Evolutionary conservation across 345 rosid genomes (phyloP).

Genomic region (Arabis alpina): DNA sequence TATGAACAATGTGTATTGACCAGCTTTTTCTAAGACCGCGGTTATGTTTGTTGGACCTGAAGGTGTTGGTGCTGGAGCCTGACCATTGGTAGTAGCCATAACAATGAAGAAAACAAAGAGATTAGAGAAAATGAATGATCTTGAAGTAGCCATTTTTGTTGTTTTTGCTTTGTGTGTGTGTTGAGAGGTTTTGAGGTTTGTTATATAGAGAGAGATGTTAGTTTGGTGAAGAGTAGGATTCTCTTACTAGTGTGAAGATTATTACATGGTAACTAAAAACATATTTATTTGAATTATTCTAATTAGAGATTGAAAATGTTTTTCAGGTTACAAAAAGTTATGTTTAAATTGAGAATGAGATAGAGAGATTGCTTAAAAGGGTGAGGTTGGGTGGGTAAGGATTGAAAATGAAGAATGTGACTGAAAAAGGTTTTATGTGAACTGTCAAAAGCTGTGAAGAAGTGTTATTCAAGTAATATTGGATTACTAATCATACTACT

Average conservation of each 20-base stretch:
- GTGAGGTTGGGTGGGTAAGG: conserved; percentile 38
- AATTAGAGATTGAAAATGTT: conserved; percentile 6
- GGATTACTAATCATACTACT: conserved; percentile 33
- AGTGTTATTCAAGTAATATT: conserved; percentile 38
- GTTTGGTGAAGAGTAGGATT: conserved; percentile 41
- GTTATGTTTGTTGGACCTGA: conserved; percentile 74
- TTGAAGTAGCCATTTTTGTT: conserved; percentile 45
- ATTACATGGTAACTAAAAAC: conserved; percentile 34
- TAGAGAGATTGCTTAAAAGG: conserved; percentile 44
- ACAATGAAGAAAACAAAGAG: conserved; percentile 43
- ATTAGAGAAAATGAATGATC: conserved; percentile 27
- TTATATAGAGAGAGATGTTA: conserved; percentile 31
- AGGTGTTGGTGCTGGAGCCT: conserved; percentile 55
- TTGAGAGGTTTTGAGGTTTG: conserved; percentile 30
- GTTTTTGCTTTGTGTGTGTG: conserved; percentile 26
- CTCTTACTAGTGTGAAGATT: conserved; percentile 34
- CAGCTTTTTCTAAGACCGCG: conserved; percentile 73
- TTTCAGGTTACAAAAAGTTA: conserved; percentile 16
- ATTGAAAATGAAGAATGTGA: conserved; percentile 38
- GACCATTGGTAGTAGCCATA: conserved; percentile 42
- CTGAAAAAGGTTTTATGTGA: conserved; percentile 1
- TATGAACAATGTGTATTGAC: conserved; percentile 71
- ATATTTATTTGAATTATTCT: neutral
- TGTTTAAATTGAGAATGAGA: conserved; percentile 14
- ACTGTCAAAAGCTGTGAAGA: conserved; percentile 41